A percentile compares a stretch with the other conserved stretches of the same genome.
phyloP scores from a whole-genome alignment of 164 flowering plant species.

The Aristolochia fimbriata region DNA sequence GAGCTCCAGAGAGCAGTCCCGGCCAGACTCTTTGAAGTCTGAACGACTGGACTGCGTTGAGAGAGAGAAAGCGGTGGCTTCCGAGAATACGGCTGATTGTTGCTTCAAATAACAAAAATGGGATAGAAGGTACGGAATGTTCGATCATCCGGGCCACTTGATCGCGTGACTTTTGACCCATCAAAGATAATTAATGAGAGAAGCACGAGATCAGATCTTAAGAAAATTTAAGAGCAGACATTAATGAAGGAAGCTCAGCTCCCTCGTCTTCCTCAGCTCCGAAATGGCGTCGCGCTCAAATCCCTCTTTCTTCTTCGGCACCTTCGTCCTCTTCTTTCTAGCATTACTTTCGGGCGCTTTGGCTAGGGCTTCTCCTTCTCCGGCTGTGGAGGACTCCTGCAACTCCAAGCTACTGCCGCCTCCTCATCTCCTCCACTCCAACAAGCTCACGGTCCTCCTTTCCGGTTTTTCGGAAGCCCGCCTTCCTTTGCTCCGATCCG shows the following conservation, averaged over 20 bases:
- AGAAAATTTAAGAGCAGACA: too few species aligned
- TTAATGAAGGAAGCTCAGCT: neutral
- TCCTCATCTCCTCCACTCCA: slow-evolving; percentile 32
- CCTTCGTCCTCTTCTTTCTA: neutral
- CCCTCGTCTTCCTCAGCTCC: neutral
- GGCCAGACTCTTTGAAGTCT: neutral
- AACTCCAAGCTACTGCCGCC: slow-evolving; percentile 15
- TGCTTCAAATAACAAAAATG: too few species aligned
- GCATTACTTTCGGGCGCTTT: neutral
- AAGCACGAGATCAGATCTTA: too few species aligned
- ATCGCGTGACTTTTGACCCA: too few species aligned
- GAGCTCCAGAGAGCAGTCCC: neutral
- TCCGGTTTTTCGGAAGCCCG: slow-evolving; percentile 80
- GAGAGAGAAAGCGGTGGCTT: neutral
- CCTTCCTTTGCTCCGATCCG: slow-evolving; percentile 56
- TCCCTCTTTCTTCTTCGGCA: neutral
- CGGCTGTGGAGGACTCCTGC: slow-evolving; percentile 1
- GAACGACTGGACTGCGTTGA: neutral
- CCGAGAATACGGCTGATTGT: too few species aligned
- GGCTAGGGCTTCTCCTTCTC: neutral
- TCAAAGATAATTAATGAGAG: too few species aligned
- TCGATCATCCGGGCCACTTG: too few species aligned
- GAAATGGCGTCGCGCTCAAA: neutral
- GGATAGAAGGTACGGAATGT: too few species aligned
- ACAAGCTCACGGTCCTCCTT: slow-evolving; percentile 74